These are phyloP conservation scores for Guadua angustifolia DNA, from an alignment of 176 grass and related monocot genomes.

Conservation along the genomic window DNA sequence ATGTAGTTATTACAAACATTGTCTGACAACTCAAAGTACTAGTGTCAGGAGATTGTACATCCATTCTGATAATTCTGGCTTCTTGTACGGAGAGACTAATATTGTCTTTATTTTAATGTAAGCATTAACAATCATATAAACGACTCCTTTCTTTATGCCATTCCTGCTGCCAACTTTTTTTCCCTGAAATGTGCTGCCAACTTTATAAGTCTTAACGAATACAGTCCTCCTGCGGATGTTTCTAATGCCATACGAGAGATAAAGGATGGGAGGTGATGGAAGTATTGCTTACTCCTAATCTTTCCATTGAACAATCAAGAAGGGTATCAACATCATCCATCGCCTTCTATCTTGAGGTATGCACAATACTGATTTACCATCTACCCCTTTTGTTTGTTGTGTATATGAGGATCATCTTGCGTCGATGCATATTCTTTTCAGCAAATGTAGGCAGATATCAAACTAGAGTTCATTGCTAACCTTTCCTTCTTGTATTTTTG, in stretches of 20 bases:
- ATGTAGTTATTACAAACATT: neutral
- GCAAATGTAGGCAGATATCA: neutral
- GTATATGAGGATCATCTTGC: neutral
- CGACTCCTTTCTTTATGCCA: slow-evolving; percentile 26
- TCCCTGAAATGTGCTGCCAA: slow-evolving; percentile 14
- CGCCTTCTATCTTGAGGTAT: slow-evolving; percentile 40
- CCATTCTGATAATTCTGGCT: neutral
- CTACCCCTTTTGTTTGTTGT: neutral
- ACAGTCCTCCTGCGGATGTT: slow-evolving; percentile 31
- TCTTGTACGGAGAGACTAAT: neutral
- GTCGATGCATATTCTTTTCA: neutral
- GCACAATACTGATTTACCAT: neutral
- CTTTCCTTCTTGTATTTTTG: neutral
- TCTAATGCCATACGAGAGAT: slow-evolving; percentile 5
- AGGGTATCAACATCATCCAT: slow-evolving; percentile 33
- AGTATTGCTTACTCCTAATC: slow-evolving; percentile 12
- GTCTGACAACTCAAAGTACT: slow-evolving; percentile 8
- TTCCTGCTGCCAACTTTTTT: slow-evolving; percentile 8
- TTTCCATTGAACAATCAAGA: slow-evolving; percentile 37
- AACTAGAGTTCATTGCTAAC: neutral
- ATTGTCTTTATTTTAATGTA: slow-evolving; percentile 26
- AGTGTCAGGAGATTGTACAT: neutral
- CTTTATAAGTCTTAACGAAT: slow-evolving; percentile 16
- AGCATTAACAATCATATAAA: neutral
- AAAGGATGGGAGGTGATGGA: slow-evolving; percentile 39